Base-by-base conservation (phyloP, 306 rosid genomes). In the Gastrolobium bilobum region DNA sequence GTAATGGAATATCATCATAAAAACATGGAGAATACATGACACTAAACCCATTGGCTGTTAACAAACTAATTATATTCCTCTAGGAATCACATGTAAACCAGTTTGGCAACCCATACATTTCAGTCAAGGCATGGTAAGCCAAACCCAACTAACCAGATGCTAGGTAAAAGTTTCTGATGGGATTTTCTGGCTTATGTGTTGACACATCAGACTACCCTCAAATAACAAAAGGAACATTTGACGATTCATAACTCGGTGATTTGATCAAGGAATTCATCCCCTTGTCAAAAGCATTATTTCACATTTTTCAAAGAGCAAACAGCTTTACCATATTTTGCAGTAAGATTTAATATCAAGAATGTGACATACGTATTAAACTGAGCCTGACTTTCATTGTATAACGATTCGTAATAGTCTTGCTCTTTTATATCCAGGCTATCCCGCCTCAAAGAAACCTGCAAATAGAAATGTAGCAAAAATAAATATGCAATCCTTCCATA, bases 351-450 rank as follows among this genome's bases (percentile, higher is more conserved):
- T 44, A 80, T 26, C 68, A 61, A 66, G 54, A 77, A 51, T 71
- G 71, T 69, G 48, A 29, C 91, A 68, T 83, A 94, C 97, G 97
- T 89, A 81, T 94, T 90, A 74, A 94, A 92, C 42, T 88, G 88
- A 56, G 97, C 87, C 80, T 84, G 99, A 80, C 97, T 92, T 50
- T 92, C 97, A 82, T 73, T 89, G 81, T 95, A 92, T 68, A 95
- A 70, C 30, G 99, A 88, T 83, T 92, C 98, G 43, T 95, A 95
- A 85, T 87, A 95, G 83, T 90, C 96, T 65, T 88, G 89, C 86
- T 95, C 99, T 76, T 84, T 86, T 51, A 90, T 78, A 83, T 95
- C 99, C 68, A 92, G 71, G 33, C 89, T 47, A 68, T 95, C 97
- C 87, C 79, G 87, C 88, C 98, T 89, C 83, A 95, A 52, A 15